phyloP scores from a whole-genome alignment of 148 eudicot species.

The Mesembryanthemum crystallinum region DNA sequence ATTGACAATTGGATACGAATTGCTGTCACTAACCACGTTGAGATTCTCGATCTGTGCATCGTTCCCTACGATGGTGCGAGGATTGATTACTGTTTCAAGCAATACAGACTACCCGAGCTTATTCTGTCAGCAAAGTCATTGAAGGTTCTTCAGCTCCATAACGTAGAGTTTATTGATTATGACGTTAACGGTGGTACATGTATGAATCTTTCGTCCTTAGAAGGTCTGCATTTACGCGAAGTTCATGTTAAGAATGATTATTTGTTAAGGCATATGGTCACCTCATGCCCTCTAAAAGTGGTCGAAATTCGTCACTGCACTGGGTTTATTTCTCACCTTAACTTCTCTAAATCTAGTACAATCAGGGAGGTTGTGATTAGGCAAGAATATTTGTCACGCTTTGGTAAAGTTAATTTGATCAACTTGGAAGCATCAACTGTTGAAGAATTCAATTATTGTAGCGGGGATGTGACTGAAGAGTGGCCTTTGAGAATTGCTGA shows the following conservation, averaged over 20 bases:
- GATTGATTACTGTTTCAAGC: background rate
- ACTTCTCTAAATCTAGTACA: background rate
- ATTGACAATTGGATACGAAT: background rate
- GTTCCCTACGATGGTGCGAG: background rate
- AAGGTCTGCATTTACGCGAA: background rate
- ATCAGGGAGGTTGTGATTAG: background rate
- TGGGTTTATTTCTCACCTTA: background rate
- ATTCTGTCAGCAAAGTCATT: background rate
- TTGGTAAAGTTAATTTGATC: background rate
- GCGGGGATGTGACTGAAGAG: background rate
- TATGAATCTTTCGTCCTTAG: background rate
- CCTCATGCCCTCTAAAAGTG: background rate
- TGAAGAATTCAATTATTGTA: background rate
- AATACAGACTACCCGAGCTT: background rate
- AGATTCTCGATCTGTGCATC: background rate
- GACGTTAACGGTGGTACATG: too few relatives aligned
- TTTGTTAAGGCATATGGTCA: background rate
- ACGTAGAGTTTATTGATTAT: background rate
- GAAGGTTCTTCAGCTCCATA: background rate
- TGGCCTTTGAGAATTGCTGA: background rate
- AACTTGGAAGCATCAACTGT: background rate
- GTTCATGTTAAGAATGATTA: background rate
- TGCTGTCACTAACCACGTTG: background rate
- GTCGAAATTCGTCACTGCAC: background rate
- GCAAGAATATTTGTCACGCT: too few relatives aligned